phyloP scores from a whole-genome alignment of 2,329 filamentous ascomycete species.

The Dothideomycetes sp. region DNA sequence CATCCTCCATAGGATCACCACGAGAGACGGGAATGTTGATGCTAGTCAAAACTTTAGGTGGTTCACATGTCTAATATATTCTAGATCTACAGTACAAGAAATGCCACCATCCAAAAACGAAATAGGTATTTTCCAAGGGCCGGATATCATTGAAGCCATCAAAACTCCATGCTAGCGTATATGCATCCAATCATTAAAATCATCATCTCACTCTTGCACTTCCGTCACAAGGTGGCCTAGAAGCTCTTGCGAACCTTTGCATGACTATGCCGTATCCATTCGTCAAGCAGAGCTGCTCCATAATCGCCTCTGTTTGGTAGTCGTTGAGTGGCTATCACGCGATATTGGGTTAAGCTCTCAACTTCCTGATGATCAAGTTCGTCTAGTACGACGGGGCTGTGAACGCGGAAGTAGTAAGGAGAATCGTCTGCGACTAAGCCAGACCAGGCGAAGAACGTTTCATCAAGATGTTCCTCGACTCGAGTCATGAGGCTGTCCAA shows the following conservation, averaged over 20 bases:
- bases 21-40: no score
- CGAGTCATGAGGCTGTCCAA: conserved; percentile 44
- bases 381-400: conserved; percentile 60
- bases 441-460: conserved; percentile 73
- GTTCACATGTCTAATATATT: no score
- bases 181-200: not conserved
- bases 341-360: conserved; percentile 61
- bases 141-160: not conserved
- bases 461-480: conserved; percentile 43
- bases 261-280: conserved; percentile 3
- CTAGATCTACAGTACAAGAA: no score
- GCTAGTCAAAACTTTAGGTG: no score
- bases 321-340: conserved; percentile 62
- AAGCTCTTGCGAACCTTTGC: not conserved
- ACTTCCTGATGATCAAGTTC: conserved; percentile 75
- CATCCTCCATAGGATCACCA: no score
- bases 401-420: conserved; percentile 65
- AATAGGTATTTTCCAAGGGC: not conserved
- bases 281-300: conserved; percentile 36
- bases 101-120: no score
- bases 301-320: conserved; percentile 68
- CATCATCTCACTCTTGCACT: not conserved
- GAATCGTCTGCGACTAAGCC: conserved; percentile 55
- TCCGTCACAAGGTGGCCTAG: not conserved
- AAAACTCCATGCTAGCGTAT: not conserved